These are phyloP conservation scores for Eucalyptus polyanthemos DNA, from an alignment of 345 rosid genomes.

Conservation along the genomic window DNA sequence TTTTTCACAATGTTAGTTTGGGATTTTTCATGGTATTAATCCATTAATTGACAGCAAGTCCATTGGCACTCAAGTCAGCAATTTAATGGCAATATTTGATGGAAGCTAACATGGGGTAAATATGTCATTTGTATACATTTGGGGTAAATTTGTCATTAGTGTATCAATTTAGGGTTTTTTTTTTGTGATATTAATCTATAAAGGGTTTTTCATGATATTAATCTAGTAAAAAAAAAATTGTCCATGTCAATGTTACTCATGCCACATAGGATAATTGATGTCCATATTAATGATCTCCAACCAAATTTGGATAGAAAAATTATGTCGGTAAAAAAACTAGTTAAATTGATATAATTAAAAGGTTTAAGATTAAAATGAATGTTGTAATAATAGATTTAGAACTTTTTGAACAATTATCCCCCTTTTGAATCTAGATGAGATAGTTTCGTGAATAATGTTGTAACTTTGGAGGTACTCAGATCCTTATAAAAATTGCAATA, in stretches of 20 bases:
- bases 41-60: too few relatives aligned
- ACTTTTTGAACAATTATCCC: not conserved
- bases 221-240: not conserved
- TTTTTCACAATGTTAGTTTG: rapidly evolving
- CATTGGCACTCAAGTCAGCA: too few relatives aligned
- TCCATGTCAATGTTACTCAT: not conserved
- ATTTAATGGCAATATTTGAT: too few relatives aligned
- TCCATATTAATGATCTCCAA: not conserved
- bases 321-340: not conserved
- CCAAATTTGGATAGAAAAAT: not conserved
- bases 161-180: too few relatives aligned
- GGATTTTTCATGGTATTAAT: rapidly evolving
- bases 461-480: not conserved
- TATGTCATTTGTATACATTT: too few relatives aligned
- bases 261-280: rapidly evolving
- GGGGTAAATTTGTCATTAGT: too few relatives aligned
- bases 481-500: not conserved
- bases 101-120: too few relatives aligned
- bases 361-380: rapidly evolving
- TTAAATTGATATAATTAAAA: not conserved
- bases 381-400: rapidly evolving
- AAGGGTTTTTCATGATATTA: too few relatives aligned
- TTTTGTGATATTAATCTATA: rapidly evolving
- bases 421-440: not conserved
- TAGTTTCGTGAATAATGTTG: not conserved